A percentile compares a stretch with the other conserved stretches of the same genome.
phyloP scores from a whole-genome alignment of 306 rosid genomes.

The Senna tora region DNA sequence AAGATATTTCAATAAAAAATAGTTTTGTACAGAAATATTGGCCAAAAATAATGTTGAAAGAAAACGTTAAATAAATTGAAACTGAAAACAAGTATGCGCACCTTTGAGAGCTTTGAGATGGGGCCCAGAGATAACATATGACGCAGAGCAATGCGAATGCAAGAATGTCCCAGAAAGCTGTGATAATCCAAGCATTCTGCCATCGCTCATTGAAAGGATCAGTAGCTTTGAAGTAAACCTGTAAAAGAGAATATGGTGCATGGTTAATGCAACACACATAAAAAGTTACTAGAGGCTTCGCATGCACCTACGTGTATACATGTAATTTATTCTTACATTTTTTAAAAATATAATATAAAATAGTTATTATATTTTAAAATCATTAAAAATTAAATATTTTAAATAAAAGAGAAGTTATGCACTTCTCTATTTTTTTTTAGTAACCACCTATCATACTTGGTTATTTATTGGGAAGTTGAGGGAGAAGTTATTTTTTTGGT shows the following conservation, averaged over 20 bases:
- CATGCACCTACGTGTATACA: too few species aligned
- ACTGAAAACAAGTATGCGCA: conserved; percentile 33
- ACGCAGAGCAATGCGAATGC: conserved; percentile 83
- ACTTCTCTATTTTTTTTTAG: too few species aligned
- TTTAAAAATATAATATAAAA: too few species aligned
- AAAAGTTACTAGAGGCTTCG: conserved; percentile 4
- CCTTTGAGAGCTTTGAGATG: conserved; percentile 98
- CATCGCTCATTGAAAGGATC: conserved; percentile 96
- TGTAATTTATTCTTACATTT: too few species aligned
- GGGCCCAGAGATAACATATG: conserved; percentile 95
- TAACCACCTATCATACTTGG: too few species aligned
- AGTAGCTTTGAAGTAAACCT: conserved; percentile 95
- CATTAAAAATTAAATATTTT: too few species aligned
- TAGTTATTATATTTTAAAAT: too few species aligned
- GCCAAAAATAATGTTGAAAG: conserved; percentile 23
- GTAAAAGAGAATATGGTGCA: conserved; percentile 29
- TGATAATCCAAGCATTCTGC: conserved; percentile 97
- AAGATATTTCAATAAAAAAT: not conserved
- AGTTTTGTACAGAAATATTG: conserved; percentile 8
- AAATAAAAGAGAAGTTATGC: too few species aligned
- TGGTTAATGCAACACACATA: conserved; percentile 22
- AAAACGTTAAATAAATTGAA: not conserved
- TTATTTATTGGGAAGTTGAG: too few species aligned
- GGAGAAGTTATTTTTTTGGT: too few species aligned
- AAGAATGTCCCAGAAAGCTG: conserved; percentile 92